A percentile compares a stretch with the other conserved stretches of the same genome.
These are phyloP conservation scores for Solanum hybrid DNA, from an alignment of 305 asterid species.

Conservation along the genomic window DNA sequence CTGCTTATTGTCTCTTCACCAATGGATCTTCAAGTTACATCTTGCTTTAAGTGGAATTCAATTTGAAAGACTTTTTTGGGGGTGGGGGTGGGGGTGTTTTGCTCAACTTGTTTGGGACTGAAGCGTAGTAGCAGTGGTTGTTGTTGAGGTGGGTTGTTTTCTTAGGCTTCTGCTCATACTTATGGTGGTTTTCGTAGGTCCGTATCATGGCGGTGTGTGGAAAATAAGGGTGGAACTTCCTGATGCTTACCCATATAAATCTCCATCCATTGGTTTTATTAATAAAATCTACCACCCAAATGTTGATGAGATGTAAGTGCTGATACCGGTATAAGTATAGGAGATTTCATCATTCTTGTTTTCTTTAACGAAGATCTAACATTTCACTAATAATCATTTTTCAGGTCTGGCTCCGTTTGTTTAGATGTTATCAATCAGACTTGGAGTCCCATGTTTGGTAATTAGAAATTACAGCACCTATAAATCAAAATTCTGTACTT, in stretches of 20 bases:
- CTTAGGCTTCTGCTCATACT: background rate
- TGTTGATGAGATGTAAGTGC: conserved; percentile 83
- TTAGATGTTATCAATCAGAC: conserved; percentile 90
- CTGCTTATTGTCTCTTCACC: background rate
- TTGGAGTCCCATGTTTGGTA: conserved; percentile 99
- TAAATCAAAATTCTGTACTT: background rate
- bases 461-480: conserved; percentile 4
- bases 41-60: conserved; percentile 2
- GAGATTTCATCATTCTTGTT: background rate
- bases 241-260: conserved; percentile 86
- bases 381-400: conserved; percentile 10
- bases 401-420: conserved; percentile 93
- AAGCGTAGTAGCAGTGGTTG: background rate
- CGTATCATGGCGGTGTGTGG: conserved; percentile 91
- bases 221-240: conserved; percentile 91
- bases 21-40: conserved; percentile 22
- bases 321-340: background rate
- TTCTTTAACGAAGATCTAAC: background rate
- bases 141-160: background rate
- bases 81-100: background rate
- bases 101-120: background rate
- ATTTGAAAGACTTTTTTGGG: background rate
- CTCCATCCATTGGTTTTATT: conserved; percentile 86
- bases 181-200: conserved; percentile 44
- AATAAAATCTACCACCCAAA: conserved; percentile 95